A percentile compares a stretch with the other conserved stretches of the same genome.
These are phyloP conservation scores for Pinus albicaulis DNA, from an alignment of 75 land plant genomes.

Conservation along the genomic window DNA sequence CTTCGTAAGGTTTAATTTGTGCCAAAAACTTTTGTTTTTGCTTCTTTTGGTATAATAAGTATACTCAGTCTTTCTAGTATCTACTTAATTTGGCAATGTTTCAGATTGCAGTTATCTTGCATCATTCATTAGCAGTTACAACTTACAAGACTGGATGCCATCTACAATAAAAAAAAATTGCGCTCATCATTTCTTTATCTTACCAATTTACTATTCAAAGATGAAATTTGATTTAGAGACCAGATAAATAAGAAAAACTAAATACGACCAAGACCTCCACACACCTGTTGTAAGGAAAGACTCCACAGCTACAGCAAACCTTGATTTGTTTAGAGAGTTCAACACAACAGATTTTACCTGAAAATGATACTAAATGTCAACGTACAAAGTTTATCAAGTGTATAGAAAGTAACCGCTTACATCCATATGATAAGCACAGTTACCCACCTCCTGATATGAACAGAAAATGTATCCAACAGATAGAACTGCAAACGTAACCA, in stretches of 20 bases:
- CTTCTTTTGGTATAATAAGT: not conserved
- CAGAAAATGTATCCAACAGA: conserved; percentile 92
- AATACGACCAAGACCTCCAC: not conserved
- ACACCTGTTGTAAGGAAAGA: conserved; percentile 88
- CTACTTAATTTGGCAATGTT: not conserved
- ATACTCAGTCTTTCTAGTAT: not conserved
- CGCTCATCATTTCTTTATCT: not conserved
- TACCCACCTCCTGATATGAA: conserved; percentile 87
- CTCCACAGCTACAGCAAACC: conserved; percentile 84
- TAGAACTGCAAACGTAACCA: conserved; percentile 77
- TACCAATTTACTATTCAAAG: not conserved
- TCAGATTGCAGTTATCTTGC: not conserved
- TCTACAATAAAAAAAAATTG: not conserved
- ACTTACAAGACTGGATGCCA: not conserved
- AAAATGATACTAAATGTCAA: conserved; percentile 8
- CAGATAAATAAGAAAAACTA: not conserved
- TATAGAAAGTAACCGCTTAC: not conserved
- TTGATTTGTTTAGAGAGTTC: conserved; percentile 81
- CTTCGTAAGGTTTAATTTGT: not conserved
- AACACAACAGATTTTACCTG: conserved; percentile 91
- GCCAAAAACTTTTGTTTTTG: not conserved
- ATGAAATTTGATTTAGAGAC: not conserved
- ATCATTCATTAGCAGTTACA: not conserved
- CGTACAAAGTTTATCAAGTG: not conserved
- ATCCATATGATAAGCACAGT: not conserved